These are phyloP conservation scores for Leonotis leonurus DNA, from an alignment of 257 asterid genomes.

Conservation along the genomic window DNA sequence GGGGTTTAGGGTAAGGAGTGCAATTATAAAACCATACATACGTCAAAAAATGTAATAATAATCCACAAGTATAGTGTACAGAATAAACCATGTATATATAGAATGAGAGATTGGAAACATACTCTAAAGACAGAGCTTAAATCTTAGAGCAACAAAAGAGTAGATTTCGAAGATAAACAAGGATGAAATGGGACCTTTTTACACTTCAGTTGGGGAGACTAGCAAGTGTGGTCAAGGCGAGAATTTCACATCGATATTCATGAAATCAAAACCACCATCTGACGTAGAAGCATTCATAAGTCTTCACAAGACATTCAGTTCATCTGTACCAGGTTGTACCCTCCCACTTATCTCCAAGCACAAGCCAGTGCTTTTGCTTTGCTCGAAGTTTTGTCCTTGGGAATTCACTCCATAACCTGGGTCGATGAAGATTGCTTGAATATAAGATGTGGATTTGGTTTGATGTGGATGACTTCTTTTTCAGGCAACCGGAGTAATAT, in stretches of 20 bases:
- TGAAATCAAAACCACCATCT: too few species aligned
- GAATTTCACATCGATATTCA: background rate
- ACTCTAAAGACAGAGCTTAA: too few species aligned
- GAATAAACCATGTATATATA: too few species aligned
- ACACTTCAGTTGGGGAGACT: background rate
- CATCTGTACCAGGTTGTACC: slow-evolving; percentile 60
- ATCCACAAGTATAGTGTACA: too few species aligned
- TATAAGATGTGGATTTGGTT: slow-evolving; percentile 68
- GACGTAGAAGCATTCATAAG: too few species aligned
- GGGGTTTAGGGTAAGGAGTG: background rate
- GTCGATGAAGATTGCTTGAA: slow-evolving; percentile 73
- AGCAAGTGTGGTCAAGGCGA: background rate
- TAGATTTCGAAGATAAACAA: background rate
- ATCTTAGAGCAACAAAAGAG: background rate
- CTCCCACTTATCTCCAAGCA: slow-evolving; percentile 92
- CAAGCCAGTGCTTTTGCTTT: slow-evolving; percentile 41
- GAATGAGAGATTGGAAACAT: too few species aligned
- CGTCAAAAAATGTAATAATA: background rate
- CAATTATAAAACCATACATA: too few species aligned
- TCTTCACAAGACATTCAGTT: slow-evolving; percentile 30
- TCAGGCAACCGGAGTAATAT: slow-evolving; percentile 52
- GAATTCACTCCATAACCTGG: slow-evolving; percentile 55
- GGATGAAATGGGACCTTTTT: background rate
- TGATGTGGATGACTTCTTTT: slow-evolving; percentile 56
- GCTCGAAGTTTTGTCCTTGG: slow-evolving; percentile 31